Percentiles rank a stretch among this genome's conserved stretches.
Evolutionary conservation across 768 basidiomycete species (phyloP).

Genomic region (Phanerochaete sordida): DNA sequence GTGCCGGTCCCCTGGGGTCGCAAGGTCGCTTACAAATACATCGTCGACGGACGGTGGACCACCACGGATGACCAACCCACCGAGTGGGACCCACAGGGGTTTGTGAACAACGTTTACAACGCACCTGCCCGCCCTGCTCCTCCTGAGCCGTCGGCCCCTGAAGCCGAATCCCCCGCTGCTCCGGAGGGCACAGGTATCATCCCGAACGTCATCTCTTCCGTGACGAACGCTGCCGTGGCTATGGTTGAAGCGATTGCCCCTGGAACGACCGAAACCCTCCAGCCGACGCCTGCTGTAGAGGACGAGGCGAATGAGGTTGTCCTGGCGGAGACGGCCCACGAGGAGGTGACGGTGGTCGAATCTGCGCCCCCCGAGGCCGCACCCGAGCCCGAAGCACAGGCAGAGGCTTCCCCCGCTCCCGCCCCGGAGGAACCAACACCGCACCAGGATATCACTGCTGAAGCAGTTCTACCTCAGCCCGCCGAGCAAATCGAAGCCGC

Average conservation of each 20-base stretch:
- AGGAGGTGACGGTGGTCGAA: background rate
- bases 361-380: conserved; percentile 8
- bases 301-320: background rate
- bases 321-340: background rate
- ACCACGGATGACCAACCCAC: conserved; percentile 51
- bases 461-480: conserved; percentile 4
- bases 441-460: conserved; percentile 11
- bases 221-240: conserved; percentile 19
- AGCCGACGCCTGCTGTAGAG: conserved; percentile 12
- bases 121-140: conserved; percentile 44
- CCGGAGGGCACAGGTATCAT: conserved; percentile 2
- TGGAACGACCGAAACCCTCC: conserved; percentile 12
- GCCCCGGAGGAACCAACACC: background rate
- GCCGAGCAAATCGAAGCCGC: conserved; percentile 7
- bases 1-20: conserved; percentile 57
- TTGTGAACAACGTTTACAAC: conserved; percentile 65
- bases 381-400: conserved; percentile 7
- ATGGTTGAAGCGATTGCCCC: conserved; percentile 24
- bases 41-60: conserved; percentile 73
- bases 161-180: conserved; percentile 3
- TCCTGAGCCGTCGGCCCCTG: conserved; percentile 12
- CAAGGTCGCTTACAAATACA: conserved; percentile 71
- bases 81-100: conserved; percentile 59
- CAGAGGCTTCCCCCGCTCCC: conserved; percentile 3
- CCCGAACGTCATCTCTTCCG: conserved; percentile 16